A percentile compares a stretch with the other conserved stretches of the same genome.
Conservation (phyloP, 768 basidiomycete genomes). For the Leccinum subgranulosum region DNA sequence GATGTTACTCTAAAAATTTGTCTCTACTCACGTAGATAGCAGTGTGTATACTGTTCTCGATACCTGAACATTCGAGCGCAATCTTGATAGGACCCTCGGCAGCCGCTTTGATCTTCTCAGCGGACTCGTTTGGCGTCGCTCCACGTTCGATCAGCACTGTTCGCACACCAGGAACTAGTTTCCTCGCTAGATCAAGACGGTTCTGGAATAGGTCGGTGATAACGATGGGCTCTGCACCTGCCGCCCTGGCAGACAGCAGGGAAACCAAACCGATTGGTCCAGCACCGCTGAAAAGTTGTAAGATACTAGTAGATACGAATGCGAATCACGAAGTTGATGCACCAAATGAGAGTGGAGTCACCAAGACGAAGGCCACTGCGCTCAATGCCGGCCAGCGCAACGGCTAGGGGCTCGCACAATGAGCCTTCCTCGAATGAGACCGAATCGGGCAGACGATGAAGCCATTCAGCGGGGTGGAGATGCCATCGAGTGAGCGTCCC, state of each 20-base stretch:
- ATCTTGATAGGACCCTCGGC: constrained; percentile 50
- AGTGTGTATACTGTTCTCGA: constrained; percentile 58
- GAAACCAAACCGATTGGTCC: constrained; percentile 66
- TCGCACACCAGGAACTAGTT: constrained; percentile 54
- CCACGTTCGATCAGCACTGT: constrained; percentile 54
- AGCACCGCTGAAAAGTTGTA: constrained; percentile 45
- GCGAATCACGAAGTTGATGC: neutral
- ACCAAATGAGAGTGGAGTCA: constrained; percentile 63
- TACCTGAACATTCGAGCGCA: constrained; percentile 63
- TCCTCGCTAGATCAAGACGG: constrained; percentile 65
- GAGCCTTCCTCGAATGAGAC: constrained; percentile 68
- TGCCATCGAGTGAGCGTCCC: constrained; percentile 66
- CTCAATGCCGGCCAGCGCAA: constrained; percentile 66
- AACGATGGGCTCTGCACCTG: constrained; percentile 66
- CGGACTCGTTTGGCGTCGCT: constrained; percentile 45
- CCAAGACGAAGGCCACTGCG: constrained; percentile 63
- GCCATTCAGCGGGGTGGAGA: constrained; percentile 64
- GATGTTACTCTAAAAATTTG: neutral
- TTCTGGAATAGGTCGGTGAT: constrained; percentile 67
- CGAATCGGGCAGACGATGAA: constrained; percentile 59
- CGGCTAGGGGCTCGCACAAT: constrained; percentile 64
- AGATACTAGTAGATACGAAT: constrained; percentile 6
- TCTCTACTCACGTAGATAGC: constrained; percentile 48
- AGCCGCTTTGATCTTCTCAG: constrained; percentile 48
- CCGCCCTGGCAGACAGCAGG: constrained; percentile 61